Conservation (phyloP, 306 rosid species). For the apple (Malus domestica) region ASM211411v1 NC_041803.1:47377001-47377500, state of each 20-base stretch:
- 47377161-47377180: slow-evolving; percentile 67
- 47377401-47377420: slow-evolving; percentile 64
- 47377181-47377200: slow-evolving; percentile 75
- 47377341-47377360: slow-evolving; percentile 45
- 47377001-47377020: background rate
- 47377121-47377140: background rate
- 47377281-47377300: slow-evolving; percentile 78
- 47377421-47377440: slow-evolving; percentile 56
- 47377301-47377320: slow-evolving; percentile 72
- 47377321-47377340: slow-evolving; percentile 51
- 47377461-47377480: slow-evolving; percentile 62
- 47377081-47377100: background rate
- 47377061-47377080: background rate
- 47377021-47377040: background rate
- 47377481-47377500: slow-evolving; percentile 81
- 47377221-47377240: slow-evolving; percentile 84
- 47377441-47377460: slow-evolving; percentile 68
- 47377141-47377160: slow-evolving; percentile 85
- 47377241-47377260: slow-evolving; percentile 75
- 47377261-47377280: slow-evolving; percentile 90
- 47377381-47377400: slow-evolving; percentile 79
- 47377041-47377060: background rate
- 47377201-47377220: slow-evolving; percentile 87
- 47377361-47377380: slow-evolving; percentile 42
- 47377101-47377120: background rate